These are phyloP conservation scores for Phytophthora idaei DNA, from an alignment of 352 stramenopile genomes.

Conservation along the genomic window DNA sequence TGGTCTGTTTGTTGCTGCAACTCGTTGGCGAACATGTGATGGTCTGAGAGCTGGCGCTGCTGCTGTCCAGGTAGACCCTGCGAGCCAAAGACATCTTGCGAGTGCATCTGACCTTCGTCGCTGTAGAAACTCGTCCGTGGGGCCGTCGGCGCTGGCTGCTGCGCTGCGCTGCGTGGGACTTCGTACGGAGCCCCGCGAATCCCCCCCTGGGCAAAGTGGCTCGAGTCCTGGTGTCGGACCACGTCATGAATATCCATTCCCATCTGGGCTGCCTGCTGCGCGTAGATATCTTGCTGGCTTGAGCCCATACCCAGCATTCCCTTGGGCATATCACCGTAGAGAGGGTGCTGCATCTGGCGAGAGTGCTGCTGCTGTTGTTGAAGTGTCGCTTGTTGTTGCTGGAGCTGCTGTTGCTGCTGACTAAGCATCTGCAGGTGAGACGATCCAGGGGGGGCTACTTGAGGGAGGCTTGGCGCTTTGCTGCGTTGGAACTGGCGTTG, in stretches of 20 bases:
- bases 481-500: slow-evolving; percentile 41
- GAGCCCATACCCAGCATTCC: slow-evolving; percentile 45
- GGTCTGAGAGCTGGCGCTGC: slow-evolving; percentile 43
- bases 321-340: slow-evolving; percentile 64
- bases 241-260: slow-evolving; percentile 66
- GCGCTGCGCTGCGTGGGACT: slow-evolving; percentile 21
- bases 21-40: slow-evolving; percentile 51
- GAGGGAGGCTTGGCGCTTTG: slow-evolving; percentile 40
- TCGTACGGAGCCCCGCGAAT: slow-evolving; percentile 39
- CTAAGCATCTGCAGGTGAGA: slow-evolving; percentile 58
- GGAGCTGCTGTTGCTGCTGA: slow-evolving; percentile 57
- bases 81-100: slow-evolving; percentile 57
- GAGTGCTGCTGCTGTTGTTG: slow-evolving; percentile 55
- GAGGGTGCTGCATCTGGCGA: slow-evolving; percentile 52
- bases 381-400: slow-evolving; percentile 47
- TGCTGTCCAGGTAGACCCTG: slow-evolving; percentile 44
- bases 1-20: slow-evolving; percentile 48
- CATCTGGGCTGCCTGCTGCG: slow-evolving; percentile 54
- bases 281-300: slow-evolving; percentile 57
- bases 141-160: slow-evolving; percentile 37
- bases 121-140: slow-evolving; percentile 49
- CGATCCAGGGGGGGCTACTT: slow-evolving; percentile 36
- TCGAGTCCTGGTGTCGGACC: slow-evolving; percentile 50
- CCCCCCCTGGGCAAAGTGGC: slow-evolving; percentile 31
- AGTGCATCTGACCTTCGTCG: slow-evolving; percentile 53